A percentile compares a stretch with the other conserved stretches of the same genome.
These are phyloP conservation scores for Xylaria sp. DNA, from an alignment of 2,329 filamentous ascomycete genomes.

Conservation along the genomic window DNA sequence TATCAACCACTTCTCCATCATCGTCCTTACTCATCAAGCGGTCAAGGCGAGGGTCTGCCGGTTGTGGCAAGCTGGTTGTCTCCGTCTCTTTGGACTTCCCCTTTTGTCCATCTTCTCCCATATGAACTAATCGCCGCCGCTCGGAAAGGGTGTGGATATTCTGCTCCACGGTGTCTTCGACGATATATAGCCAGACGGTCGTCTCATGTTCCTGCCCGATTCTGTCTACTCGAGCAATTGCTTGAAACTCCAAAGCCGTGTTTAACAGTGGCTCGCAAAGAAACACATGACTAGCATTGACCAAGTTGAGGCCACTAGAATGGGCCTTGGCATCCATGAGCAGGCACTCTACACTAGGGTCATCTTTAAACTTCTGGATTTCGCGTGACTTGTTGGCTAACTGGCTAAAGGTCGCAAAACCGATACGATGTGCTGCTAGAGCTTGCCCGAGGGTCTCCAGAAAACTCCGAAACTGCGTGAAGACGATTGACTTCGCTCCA, in stretches of 20 bases:
- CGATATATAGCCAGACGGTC: conserved; percentile 93
- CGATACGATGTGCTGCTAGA: conserved; percentile 77
- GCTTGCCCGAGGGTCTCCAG: conserved; percentile 77
- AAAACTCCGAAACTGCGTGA: conserved; percentile 79
- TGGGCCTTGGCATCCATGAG: conserved; percentile 90
- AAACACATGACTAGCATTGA: conserved; percentile 94
- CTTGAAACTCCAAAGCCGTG: conserved; percentile 92
- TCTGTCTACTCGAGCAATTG: conserved; percentile 92
- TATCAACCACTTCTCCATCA: conserved; percentile 80
- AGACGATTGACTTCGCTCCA: conserved; percentile 91
- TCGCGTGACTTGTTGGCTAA: conserved; percentile 58
- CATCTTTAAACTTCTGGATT: conserved; percentile 79
- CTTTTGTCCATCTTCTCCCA: conserved; percentile 58
- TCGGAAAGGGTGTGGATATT: conserved; percentile 91
- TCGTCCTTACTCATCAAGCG: conserved; percentile 77
- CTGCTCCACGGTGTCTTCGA: conserved; percentile 92
- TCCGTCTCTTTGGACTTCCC: conserved; percentile 68
- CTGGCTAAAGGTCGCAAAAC: conserved; percentile 76
- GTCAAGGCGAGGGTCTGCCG: conserved; percentile 77
- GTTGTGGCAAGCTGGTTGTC: conserved; percentile 83
- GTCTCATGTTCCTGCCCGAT: conserved; percentile 91
- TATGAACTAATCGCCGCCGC: conserved; percentile 79
- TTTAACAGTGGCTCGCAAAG: conserved; percentile 94
- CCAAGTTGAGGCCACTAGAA: conserved; percentile 87
- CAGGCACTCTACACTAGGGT: conserved; percentile 82